Evolutionary conservation across 1,284 basidiomycete genomes (phyloP), one percentile per base, ranked within the genome.

Genomic region (Leccinum huronense): DNA sequence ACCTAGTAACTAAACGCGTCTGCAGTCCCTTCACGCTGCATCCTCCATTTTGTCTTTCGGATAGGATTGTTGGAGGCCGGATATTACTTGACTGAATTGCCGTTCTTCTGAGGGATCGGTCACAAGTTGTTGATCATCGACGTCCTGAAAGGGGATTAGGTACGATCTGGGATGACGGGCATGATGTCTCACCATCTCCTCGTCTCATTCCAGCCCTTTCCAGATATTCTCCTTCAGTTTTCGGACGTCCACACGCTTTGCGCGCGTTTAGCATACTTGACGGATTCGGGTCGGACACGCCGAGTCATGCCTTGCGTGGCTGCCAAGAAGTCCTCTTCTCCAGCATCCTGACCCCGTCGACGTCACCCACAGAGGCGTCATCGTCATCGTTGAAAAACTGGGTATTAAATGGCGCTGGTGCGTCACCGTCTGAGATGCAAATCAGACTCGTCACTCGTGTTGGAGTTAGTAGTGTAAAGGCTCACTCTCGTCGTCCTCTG

Each of bases 211-310:
- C 45, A 98, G 79, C 6, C 93, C 92, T 73, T 86, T 91, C 97
- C 97, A 99, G 63, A 99, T 98, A 72, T 95, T 97, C 67, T 99
- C 97, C 80, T 99, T 99, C 70, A 99, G 82, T 77, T 91, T 94
- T 73, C 95, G 88, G 57, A 99, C 95, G 74, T 99, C 97, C 33
- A 99, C 96, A 54, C 96, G 84, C 80, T 98, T 99, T 2, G 97
- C 97, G 23, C 23, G 63, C 93, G 88, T 79, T 97, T 97, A 4
- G 96, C 91, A 73, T 97, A 98, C 70, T 96, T 95, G 71, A 99
- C 94, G 66, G 88, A 87, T 74, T 98, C 93, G 2, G 95, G 95
- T 65, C 89, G 84, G 51, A 94, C 87, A 10, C 93, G 88, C 60
- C 90, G 87, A 51, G 89, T 85, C 71, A 90, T 88, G 23, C 90